These are phyloP conservation scores for Hericium rajendrae DNA, from an alignment of 768 basidiomycete genomes.

Conservation along the genomic window DNA sequence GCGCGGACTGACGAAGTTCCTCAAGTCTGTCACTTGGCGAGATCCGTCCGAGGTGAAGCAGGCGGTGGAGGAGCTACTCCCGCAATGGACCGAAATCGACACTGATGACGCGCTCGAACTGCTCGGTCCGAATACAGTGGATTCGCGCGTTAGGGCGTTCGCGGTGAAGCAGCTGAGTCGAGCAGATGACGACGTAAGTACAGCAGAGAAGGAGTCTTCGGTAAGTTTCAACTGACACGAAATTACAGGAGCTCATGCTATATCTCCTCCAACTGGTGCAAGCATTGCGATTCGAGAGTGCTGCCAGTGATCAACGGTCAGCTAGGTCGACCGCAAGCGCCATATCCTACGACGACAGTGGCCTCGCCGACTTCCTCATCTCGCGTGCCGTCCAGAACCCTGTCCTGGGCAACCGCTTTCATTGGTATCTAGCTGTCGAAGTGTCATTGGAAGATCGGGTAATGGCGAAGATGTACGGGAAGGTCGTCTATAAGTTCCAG, in stretches of 20 bases:
- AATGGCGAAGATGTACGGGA: constrained; percentile 21
- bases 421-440: constrained; percentile 99
- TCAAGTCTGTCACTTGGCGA: constrained; percentile 96
- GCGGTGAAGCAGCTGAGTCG: constrained; percentile 85
- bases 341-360: constrained; percentile 84
- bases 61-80: constrained; percentile 90
- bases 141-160: constrained; percentile 87
- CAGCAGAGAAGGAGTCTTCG: background rate
- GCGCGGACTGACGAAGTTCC: constrained; percentile 91
- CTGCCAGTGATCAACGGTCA: constrained; percentile 65
- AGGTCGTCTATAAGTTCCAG: constrained; percentile 80
- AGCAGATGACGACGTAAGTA: constrained; percentile 86
- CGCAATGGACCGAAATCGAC: constrained; percentile 95
- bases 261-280: constrained; percentile 96
- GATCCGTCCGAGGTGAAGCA: constrained; percentile 96
- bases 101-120: constrained; percentile 95
- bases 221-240: background rate
- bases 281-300: constrained; percentile 92
- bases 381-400: constrained; percentile 72
- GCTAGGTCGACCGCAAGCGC: constrained; percentile 65
- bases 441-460: constrained; percentile 66
- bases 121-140: constrained; percentile 81
- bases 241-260: constrained; percentile 69
- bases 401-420: constrained; percentile 82
- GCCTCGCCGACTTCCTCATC: constrained; percentile 88